phyloP scores from a whole-genome alignment of 1,284 basidiomycete genomes.

The Rhodotorula sp. region DNA sequence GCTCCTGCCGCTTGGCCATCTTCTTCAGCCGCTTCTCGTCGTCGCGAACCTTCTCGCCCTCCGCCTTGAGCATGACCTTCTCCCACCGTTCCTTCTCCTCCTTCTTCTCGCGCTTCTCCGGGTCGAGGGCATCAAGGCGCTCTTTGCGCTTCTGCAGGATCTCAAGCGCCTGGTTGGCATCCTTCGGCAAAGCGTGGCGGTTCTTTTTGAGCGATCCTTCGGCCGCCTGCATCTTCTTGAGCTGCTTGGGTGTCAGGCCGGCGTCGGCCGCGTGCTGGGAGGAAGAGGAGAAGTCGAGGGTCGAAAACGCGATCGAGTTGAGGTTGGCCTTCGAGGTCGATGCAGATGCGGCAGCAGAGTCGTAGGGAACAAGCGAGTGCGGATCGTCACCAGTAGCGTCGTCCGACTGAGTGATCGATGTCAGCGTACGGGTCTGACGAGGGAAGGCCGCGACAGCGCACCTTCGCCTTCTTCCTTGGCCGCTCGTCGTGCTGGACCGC shows the following conservation, averaged over 20 bases:
- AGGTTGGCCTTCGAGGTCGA: conserved; percentile 50
- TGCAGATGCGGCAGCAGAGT: conserved; percentile 46
- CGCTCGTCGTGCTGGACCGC: conserved; percentile 19
- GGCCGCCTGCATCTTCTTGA: conserved; percentile 29
- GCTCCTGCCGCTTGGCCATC: conserved; percentile 83
- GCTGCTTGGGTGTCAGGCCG: conserved; percentile 23
- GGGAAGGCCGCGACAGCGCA: conserved; percentile 3
- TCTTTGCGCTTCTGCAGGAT: conserved; percentile 72
- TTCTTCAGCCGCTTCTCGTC: conserved; percentile 79
- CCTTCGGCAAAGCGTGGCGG: conserved; percentile 63
- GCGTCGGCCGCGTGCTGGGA: conserved; percentile 19
- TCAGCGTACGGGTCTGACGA: too few species aligned
- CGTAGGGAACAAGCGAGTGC: conserved; percentile 6
- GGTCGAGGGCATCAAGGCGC: conserved; percentile 67
- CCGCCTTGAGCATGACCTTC: conserved; percentile 76
- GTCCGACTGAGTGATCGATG: conserved; percentile 53
- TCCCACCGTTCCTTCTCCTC: conserved; percentile 80
- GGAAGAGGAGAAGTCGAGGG: conserved; percentile 54
- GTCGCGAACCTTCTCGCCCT: conserved; percentile 82
- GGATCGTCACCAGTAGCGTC: conserved; percentile 51
- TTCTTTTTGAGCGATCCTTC: conserved; percentile 55
- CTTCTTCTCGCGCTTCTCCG: conserved; percentile 71
- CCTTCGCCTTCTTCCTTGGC: conserved; percentile 32
- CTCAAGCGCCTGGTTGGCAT: conserved; percentile 76
- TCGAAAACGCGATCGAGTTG: conserved; percentile 62